Percentiles rank a stretch among this genome's conserved stretches.
Conservation (phyloP, 768 basidiomycete genomes). For the Mycena galericulata region DNA sequence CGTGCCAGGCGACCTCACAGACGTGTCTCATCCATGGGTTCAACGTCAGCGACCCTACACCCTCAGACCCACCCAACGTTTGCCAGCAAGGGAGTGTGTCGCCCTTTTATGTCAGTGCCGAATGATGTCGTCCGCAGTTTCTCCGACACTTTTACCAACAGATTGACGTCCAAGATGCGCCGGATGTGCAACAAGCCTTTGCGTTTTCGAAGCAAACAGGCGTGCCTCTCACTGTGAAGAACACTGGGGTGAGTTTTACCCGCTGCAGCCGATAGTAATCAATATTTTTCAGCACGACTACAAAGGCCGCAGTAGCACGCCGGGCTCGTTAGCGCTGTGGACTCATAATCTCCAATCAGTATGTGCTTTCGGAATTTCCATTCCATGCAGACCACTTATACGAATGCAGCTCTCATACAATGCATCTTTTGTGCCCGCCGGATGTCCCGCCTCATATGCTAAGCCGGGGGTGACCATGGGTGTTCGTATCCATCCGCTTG, state of each 20-base stretch:
- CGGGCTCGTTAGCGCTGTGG: constrained; percentile 40
- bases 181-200: constrained; percentile 43
- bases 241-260: constrained; percentile 40
- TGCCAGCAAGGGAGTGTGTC: constrained; percentile 42
- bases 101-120: constrained; percentile 37
- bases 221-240: constrained; percentile 45
- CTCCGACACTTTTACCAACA: constrained; percentile 13
- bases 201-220: constrained; percentile 40
- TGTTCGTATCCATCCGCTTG: not conserved
- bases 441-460: constrained; percentile 28
- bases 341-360: constrained; percentile 31
- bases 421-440: constrained; percentile 27
- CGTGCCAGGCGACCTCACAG: constrained; percentile 46
- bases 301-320: constrained; percentile 41
- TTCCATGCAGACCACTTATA: not conserved
- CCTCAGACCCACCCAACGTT: constrained; percentile 31
- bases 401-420: constrained; percentile 23
- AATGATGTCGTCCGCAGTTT: not conserved
- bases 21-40: constrained; percentile 47
- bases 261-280: not conserved
- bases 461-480: constrained; percentile 40
- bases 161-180: constrained; percentile 43
- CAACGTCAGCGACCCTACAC: constrained; percentile 31
- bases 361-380: not conserved
- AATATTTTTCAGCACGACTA: constrained; percentile 39